phyloP scores from a whole-genome alignment of 2,329 filamentous ascomycete genomes.

The Arthrobotrys entomopaga region DNA sequence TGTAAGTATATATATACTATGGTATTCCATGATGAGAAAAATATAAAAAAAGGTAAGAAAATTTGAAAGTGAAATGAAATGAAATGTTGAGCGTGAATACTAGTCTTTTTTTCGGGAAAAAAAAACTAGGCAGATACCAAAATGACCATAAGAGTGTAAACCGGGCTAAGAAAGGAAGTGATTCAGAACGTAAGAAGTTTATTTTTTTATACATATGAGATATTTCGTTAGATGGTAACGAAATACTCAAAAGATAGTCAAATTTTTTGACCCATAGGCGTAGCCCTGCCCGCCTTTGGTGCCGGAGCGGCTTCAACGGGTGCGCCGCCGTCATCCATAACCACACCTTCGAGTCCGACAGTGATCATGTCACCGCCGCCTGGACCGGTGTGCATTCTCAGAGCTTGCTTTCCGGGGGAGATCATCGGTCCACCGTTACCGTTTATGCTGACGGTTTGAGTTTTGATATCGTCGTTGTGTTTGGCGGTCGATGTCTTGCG shows the following conservation, averaged over 20 bases:
- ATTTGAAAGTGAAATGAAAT: neutral
- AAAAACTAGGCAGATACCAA: neutral
- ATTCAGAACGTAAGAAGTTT: conserved; percentile 7
- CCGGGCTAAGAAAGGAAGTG: neutral
- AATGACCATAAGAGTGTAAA: neutral
- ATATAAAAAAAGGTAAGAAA: neutral
- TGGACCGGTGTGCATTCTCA: conserved; percentile 51
- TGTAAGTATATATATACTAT: conserved; percentile 14
- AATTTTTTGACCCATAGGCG: conserved; percentile 51
- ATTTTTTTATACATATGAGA: neutral
- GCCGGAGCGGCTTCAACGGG: conserved; percentile 51
- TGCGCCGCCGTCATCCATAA: conserved; percentile 53
- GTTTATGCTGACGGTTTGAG: conserved; percentile 46
- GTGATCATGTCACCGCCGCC: conserved; percentile 54
- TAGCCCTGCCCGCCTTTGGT: conserved; percentile 51
- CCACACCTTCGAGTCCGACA: conserved; percentile 51
- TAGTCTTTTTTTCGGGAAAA: neutral
- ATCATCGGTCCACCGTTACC: conserved; percentile 41
- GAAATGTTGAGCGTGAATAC: neutral
- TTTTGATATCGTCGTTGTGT: conserved; percentile 37
- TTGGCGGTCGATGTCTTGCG: conserved; percentile 33
- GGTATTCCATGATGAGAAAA: neutral
- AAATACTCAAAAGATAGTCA: conserved; percentile 43
- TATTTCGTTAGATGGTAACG: conserved; percentile 20
- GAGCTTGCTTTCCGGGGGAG: conserved; percentile 49